Conservation (phyloP, 1,284 basidiomycete genomes). For the Cutaneotrichosporon cyanovorans region DNA sequence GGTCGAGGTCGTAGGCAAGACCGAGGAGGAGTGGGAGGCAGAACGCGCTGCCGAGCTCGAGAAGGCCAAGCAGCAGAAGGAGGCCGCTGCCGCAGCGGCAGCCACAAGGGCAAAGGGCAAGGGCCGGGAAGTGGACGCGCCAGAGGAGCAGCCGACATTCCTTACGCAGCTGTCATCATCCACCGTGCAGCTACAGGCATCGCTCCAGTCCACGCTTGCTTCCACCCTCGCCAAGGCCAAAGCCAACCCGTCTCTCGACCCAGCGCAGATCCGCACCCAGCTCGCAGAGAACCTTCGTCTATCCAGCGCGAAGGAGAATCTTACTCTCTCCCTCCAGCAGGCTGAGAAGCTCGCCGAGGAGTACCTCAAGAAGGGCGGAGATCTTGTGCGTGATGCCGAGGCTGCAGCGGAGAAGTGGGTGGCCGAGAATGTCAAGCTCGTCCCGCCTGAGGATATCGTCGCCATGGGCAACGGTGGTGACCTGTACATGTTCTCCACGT, state of each 20-base stretch:
- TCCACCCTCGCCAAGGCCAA: constrained; percentile 60
- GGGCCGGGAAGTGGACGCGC: constrained; percentile 15
- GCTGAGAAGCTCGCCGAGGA: constrained; percentile 69
- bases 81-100: constrained; percentile 1
- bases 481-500: constrained; percentile 56
- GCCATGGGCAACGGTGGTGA: constrained; percentile 66
- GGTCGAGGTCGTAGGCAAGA: constrained; percentile 39
- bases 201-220: constrained; percentile 52
- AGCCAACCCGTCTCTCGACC: constrained; percentile 35
- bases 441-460: constrained; percentile 61
- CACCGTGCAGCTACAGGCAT: constrained; percentile 32
- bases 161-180: constrained; percentile 29
- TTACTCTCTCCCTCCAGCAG: constrained; percentile 52
- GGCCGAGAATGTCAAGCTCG: constrained; percentile 67
- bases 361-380: constrained; percentile 60
- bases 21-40: constrained; percentile 24
- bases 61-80: constrained; percentile 19
- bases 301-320: constrained; percentile 35
- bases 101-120: constrained; percentile 31
- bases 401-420: constrained; percentile 62
- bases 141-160: constrained; percentile 11
- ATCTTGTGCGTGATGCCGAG: constrained; percentile 57
- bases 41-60: constrained; percentile 15
- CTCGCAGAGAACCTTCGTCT: constrained; percentile 61
- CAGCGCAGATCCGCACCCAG: constrained; percentile 52